Evolutionary conservation across 225 moss, liverwort and hornwort genomes (phyloP), one percentile per base, ranked within the genome.

Genomic region (Polytrichum formosum): DNA sequence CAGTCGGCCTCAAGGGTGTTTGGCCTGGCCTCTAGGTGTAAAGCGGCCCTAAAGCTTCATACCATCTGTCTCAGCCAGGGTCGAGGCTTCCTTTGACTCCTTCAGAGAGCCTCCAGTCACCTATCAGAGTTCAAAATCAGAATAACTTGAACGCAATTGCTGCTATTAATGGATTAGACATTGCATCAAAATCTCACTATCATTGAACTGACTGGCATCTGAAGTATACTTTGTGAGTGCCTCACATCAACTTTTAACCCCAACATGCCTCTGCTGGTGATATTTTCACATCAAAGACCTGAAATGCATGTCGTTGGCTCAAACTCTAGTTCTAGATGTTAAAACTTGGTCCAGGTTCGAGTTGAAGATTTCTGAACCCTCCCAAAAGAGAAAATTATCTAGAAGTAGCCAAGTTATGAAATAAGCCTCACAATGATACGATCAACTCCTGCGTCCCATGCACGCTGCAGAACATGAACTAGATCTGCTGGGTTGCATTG

Each of bases 361-460:
- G 54, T 10, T 33, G 46, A 7, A 56, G 25, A 17, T 1, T 28
- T 31, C 1, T 31, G 31, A 31, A 31, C 31, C 31, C 31, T 31
- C 31, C 7, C 31, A 31, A 31, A 31, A 7, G 31, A 31, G 6
- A 6, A 31, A 31, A 31, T 7, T 31, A 2, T 37, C 27, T 55
- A 67, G 22, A 54, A 61, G 61, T 30, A 25, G 26, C 68, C 46
- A 37, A 20, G 74, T 33, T 10, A 37, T 35, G 23, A 54, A 56
- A 55, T 69, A 21, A 7, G 30, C 81, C 87, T 95, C 76, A 95
- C 96, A 81, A 94, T 90, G 28, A 98, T 91, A 37, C 94, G 92
- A 67, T 94, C 86, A 25, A 98, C 85, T 53, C 97, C 94, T 67
- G 94, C 87, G 80, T 98, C 97, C 97, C 94, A 98, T n/a, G 97